These are phyloP conservation scores for Entomortierella chlamydospora DNA, from an alignment of 192 early-diverging fungal genomes.

Conservation along the genomic window DNA sequence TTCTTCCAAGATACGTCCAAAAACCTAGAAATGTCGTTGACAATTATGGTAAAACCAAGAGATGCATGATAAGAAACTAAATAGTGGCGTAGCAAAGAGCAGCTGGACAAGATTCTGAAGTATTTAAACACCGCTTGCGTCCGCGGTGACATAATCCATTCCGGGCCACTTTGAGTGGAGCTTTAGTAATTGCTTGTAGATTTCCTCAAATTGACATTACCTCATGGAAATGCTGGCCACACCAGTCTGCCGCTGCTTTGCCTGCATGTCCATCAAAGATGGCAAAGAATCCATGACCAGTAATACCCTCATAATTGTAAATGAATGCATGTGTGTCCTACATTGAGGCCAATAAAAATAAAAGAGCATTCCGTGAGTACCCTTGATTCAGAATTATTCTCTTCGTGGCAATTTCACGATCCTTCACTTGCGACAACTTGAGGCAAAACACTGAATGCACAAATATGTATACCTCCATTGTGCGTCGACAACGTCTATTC, in stretches of 20 bases:
- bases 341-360: too few species aligned
- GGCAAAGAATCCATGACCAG: conserved; percentile 91
- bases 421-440: too few species aligned
- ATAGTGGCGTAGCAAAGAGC: neutral
- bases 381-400: too few species aligned
- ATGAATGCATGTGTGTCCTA: conserved; percentile 90
- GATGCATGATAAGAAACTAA: too few species aligned
- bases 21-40: conserved; percentile 16
- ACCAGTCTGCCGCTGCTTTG: conserved; percentile 94
- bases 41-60: too few species aligned
- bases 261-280: conserved; percentile 99
- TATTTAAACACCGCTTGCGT: neutral
- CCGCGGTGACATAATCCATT: neutral
- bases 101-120: neutral
- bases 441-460: too few species aligned
- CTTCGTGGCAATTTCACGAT: too few species aligned
- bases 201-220: too few species aligned
- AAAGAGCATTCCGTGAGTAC: too few species aligned
- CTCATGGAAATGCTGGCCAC: conserved; percentile 87
- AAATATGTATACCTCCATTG: conserved; percentile 93
- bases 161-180: too few species aligned
- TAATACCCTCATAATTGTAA: conserved; percentile 84
- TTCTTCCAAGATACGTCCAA: conserved; percentile 76
- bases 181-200: too few species aligned
- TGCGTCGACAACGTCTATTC: conserved; percentile 91